Percentiles rank a stretch among this genome's conserved stretches.
Conservation (phyloP, 129 eudicot species). For the Lonicera japonica region DNA sequence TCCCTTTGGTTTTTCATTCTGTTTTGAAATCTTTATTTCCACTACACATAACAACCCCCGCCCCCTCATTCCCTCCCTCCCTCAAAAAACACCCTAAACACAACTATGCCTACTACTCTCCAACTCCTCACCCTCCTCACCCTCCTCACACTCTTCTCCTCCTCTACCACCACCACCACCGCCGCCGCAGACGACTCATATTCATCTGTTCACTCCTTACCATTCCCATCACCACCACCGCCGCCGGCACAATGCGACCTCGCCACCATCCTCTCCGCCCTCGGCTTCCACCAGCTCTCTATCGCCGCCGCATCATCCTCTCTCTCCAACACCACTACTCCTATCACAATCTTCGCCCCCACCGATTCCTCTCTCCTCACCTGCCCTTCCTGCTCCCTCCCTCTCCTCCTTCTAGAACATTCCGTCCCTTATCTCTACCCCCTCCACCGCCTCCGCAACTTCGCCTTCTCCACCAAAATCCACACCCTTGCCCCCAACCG, state of each 20-base stretch:
- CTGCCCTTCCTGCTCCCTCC: conserved; percentile 60
- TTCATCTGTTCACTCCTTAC: background rate
- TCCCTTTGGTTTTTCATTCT: no score
- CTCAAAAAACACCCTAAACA: background rate
- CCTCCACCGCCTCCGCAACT: conserved; percentile 36
- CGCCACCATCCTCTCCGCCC: conserved; percentile 49
- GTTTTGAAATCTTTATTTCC: no score
- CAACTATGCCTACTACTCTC: background rate
- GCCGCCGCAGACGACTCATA: conserved; percentile 14
- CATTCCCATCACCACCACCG: background rate
- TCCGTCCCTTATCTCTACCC: conserved; percentile 63
- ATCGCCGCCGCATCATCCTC: conserved; percentile 27
- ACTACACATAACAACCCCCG: background rate
- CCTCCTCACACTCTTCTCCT: background rate
- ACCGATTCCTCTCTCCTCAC: conserved; percentile 61
- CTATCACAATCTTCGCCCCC: conserved; percentile 68
- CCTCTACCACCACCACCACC: conserved; percentile 2
- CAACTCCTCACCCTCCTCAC: background rate
- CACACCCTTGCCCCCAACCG: conserved; percentile 53
- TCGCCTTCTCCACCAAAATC: conserved; percentile 64
- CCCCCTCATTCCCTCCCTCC: background rate
- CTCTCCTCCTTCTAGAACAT: conserved; percentile 72
- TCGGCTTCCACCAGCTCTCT: conserved; percentile 49
- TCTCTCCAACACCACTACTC: conserved; percentile 25
- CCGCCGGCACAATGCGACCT: conserved; percentile 9